Percentiles rank a stretch among this genome's conserved stretches.
Conservation (phyloP, 768 basidiomycete genomes). For the Trichaptum fuscoviolaceum region DNA sequence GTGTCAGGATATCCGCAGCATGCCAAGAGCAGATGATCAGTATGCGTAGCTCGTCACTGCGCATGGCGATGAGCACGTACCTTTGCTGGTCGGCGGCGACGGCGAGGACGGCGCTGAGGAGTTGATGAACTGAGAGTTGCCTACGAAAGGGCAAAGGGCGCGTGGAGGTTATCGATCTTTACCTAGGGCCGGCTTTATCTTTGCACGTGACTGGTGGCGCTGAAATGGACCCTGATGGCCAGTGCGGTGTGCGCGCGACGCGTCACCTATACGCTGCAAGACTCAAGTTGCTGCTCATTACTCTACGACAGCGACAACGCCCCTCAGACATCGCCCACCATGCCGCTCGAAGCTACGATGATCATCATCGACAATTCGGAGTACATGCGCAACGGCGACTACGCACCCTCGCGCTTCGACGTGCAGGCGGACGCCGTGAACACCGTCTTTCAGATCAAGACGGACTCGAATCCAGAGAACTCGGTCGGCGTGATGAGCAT, state of each 20-base stretch:
- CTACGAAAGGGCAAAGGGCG: conserved; percentile 4
- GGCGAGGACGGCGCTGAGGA: neutral
- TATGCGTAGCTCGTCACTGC: neutral
- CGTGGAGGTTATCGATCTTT: conserved; percentile 2
- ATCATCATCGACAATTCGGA: conserved; percentile 97
- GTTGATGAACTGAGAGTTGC: neutral
- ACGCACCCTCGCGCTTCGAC: conserved; percentile 78
- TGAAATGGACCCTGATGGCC: neutral
- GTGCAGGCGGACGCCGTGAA: conserved; percentile 92
- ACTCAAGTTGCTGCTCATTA: neutral
- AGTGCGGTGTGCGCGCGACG: neutral
- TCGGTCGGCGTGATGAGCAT: conserved; percentile 98
- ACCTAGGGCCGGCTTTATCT: neutral
- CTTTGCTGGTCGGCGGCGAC: neutral
- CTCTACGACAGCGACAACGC: neutral
- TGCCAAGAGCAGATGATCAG: neutral
- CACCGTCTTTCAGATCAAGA: conserved; percentile 87
- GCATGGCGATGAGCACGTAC: neutral
- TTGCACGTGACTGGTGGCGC: neutral
- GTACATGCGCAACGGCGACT: conserved; percentile 95
- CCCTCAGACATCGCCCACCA: conserved; percentile 32
- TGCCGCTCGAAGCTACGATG: conserved; percentile 98
- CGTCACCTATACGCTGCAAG: conserved; percentile 4
- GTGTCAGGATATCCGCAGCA: neutral
- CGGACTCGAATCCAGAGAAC: conserved; percentile 94